Evolutionary conservation across 371 early-diverging fungal genomes (phyloP).

Genomic region (Rhizopus sp.): DNA sequence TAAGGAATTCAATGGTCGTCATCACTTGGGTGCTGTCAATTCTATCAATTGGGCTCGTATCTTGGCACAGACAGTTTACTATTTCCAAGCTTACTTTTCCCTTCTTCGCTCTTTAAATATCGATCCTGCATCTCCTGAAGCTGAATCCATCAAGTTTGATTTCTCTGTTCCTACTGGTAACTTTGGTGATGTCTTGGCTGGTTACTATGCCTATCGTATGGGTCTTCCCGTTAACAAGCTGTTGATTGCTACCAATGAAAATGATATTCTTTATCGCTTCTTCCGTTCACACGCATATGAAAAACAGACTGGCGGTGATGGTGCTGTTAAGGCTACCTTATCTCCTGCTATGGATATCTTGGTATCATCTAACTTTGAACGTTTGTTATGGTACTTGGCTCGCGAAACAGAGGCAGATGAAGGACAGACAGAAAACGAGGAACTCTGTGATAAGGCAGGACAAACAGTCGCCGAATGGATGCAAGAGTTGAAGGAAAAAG

Average conservation of each 20-base stretch:
- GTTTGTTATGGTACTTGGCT: constrained; percentile 89
- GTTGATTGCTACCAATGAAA: constrained; percentile 92
- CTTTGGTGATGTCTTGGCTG: constrained; percentile 97
- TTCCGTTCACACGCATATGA: constrained; percentile 84
- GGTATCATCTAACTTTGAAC: constrained; percentile 96
- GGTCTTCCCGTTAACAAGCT: constrained; percentile 87
- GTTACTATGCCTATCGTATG: constrained; percentile 90
- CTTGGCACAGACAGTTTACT: constrained; percentile 93
- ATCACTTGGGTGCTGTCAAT: constrained; percentile 93
- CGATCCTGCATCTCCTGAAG: constrained; percentile 48
- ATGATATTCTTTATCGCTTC: constrained; percentile 97
- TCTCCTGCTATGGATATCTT: constrained; percentile 98
- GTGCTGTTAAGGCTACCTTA: constrained; percentile 76
- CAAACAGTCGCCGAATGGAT: constrained; percentile 75
- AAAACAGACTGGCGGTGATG: constrained; percentile 60
- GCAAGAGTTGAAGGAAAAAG: constrained; percentile 71
- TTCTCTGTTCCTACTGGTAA: constrained; percentile 98
- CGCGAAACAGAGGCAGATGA: constrained; percentile 54
- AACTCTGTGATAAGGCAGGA: constrained; percentile 56
- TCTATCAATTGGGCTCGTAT: constrained; percentile 99
- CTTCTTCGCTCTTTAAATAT: constrained; percentile 62
- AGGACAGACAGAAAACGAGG: constrained; percentile 36
- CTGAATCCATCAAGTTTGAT: constrained; percentile 59
- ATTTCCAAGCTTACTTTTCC: constrained; percentile 90
- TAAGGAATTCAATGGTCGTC: constrained; percentile 69